These are phyloP conservation scores for Pseudohyphozyma bogoriensis DNA, from an alignment of 768 basidiomycete species.

Conservation along the genomic window DNA sequence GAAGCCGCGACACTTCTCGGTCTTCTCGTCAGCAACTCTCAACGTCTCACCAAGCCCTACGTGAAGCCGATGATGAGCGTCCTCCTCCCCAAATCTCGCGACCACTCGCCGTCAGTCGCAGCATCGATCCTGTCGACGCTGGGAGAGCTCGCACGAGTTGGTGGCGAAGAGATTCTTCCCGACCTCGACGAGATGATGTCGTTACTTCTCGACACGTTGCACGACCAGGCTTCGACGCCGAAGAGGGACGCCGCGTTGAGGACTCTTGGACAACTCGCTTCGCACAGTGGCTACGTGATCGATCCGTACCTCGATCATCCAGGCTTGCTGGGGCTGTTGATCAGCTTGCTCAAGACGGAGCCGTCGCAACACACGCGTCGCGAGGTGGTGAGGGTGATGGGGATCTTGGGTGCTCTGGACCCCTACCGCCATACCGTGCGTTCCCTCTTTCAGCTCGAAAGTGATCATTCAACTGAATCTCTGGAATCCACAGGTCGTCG, in stretches of 20 bases:
- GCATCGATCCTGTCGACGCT: conserved; percentile 88
- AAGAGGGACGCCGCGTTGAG: conserved; percentile 91
- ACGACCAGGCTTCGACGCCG: conserved; percentile 62
- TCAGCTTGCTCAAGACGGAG: conserved; percentile 76
- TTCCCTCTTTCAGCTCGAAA: too few relatives aligned
- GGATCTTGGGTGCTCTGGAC: conserved; percentile 89
- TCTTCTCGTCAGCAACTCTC: conserved; percentile 77
- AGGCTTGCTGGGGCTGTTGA: conserved; percentile 72
- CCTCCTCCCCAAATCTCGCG: conserved; percentile 77
- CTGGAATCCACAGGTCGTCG: conserved; percentile 35
- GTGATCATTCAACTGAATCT: too few relatives aligned
- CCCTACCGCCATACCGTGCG: conserved; percentile 86
- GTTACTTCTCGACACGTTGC: conserved; percentile 74
- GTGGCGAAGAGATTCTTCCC: conserved; percentile 77
- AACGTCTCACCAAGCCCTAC: conserved; percentile 89
- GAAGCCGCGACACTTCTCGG: conserved; percentile 86
- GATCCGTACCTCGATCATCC: conserved; percentile 83
- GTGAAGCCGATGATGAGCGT: conserved; percentile 89
- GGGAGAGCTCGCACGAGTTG: conserved; percentile 84
- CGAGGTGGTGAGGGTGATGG: conserved; percentile 88
- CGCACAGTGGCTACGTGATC: conserved; percentile 90
- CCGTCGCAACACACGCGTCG: conserved; percentile 54
- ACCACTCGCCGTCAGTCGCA: conserved; percentile 73
- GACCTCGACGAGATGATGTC: conserved; percentile 81
- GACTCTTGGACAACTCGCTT: conserved; percentile 89